phyloP scores from a whole-genome alignment of 768 basidiomycete species.

The Suillus sp. region DNA sequence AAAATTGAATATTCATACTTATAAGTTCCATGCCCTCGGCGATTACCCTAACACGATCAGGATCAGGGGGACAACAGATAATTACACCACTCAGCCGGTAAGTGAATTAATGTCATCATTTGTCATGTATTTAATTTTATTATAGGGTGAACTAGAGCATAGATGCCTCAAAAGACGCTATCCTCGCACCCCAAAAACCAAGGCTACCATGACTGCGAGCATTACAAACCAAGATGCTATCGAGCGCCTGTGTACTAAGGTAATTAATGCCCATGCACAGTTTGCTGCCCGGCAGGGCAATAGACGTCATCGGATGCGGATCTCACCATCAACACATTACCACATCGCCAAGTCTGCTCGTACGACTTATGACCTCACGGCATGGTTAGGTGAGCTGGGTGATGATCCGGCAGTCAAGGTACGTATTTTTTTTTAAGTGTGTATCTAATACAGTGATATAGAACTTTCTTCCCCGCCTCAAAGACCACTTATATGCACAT shows the following conservation, averaged over 20 bases:
- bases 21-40: neutral
- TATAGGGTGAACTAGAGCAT: too few relatives aligned
- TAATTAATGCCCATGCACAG: too few relatives aligned
- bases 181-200: too few relatives aligned
- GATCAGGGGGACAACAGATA: too few relatives aligned
- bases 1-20: neutral
- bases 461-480: slow-evolving; percentile 31
- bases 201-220: too few relatives aligned
- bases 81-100: slow-evolving; percentile 25
- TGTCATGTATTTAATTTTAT: too few relatives aligned
- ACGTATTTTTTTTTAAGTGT: slow-evolving; percentile 7
- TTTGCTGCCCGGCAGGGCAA: neutral
- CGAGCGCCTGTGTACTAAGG: too few relatives aligned
- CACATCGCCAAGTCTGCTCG: slow-evolving; percentile 24
- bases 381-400: slow-evolving; percentile 1
- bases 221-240: too few relatives aligned
- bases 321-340: slow-evolving; percentile 18
- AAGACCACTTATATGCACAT: slow-evolving; percentile 14
- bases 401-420: slow-evolving; percentile 32
- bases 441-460: slow-evolving; percentile 14
- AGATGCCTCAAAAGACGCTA: too few relatives aligned
- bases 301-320: neutral
- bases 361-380: slow-evolving; percentile 17
- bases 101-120: too few relatives aligned
- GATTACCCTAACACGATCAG: neutral